Percentiles rank a stretch among this genome's conserved stretches.
These are phyloP conservation scores for Miscanthus lutarioriparius DNA, from an alignment of 176 grass and related monocot species.

Conservation along the genomic window DNA sequence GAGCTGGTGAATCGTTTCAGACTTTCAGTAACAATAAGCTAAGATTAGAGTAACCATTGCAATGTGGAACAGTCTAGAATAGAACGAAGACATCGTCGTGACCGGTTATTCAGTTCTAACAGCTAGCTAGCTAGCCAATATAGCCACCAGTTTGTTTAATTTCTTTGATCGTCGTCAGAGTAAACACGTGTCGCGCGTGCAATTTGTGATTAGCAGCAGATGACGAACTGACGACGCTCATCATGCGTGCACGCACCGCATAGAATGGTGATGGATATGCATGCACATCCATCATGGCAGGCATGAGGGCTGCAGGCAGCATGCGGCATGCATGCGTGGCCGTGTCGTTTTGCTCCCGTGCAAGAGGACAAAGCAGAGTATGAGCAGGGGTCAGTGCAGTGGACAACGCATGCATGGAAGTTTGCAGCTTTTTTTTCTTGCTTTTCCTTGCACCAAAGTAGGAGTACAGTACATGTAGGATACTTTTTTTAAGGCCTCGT, in stretches of 20 bases:
- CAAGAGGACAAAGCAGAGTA: not conserved
- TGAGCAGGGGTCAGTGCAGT: not conserved
- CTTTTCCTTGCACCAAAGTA: not conserved
- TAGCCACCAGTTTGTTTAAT: not conserved
- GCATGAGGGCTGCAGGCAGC: not conserved
- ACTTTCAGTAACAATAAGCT: not conserved
- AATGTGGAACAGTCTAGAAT: not conserved
- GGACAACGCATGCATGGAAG: not conserved
- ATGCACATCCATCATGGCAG: not conserved
- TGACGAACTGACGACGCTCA: not conserved
- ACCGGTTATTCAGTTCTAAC: not conserved
- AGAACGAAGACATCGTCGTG: not conserved
- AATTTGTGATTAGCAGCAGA: not conserved
- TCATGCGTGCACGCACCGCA: not conserved
- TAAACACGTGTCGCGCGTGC: not conserved
- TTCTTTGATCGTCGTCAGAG: not conserved
- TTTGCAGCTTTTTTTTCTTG: not conserved
- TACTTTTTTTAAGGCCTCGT: too few species aligned
- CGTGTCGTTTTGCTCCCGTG: slow-evolving; percentile 21
- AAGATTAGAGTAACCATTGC: not conserved
- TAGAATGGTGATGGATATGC: not conserved
- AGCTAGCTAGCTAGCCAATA: too few species aligned
- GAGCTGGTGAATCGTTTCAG: not conserved
- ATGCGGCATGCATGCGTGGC: slow-evolving; percentile 9
- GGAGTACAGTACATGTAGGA: not conserved